Evolutionary conservation across 2,329 filamentous ascomycete genomes (phyloP).

Genomic region (Penicillium sp.): DNA sequence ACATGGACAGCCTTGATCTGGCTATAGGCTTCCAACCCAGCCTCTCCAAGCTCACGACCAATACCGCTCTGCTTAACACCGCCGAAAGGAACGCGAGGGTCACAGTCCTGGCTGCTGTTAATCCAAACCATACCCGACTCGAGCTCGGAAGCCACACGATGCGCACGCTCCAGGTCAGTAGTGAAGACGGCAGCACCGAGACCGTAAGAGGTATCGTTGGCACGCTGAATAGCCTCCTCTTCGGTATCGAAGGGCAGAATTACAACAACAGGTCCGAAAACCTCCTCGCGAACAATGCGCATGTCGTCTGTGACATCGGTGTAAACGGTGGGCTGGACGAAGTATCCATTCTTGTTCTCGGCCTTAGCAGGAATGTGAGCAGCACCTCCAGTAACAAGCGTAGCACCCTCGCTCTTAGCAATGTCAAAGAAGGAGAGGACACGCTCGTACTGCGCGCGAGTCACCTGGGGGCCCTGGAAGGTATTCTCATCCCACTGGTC

Average conservation of each 20-base stretch:
- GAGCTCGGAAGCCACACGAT: constrained; percentile 44
- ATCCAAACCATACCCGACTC: constrained; percentile 51
- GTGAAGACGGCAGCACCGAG: constrained; percentile 47
- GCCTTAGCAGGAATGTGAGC: constrained; percentile 30
- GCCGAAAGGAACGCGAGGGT: constrained; percentile 43
- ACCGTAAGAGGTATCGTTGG: constrained; percentile 45
- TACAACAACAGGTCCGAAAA: constrained; percentile 47
- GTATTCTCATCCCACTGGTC: constrained; percentile 44
- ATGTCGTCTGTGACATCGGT: constrained; percentile 36
- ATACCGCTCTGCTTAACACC: constrained; percentile 51
- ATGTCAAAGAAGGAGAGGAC: constrained; percentile 45
- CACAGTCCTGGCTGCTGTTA: constrained; percentile 46
- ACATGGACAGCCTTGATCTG: constrained; percentile 45
- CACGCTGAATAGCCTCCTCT: constrained; percentile 38
- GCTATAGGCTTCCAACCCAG: constrained; percentile 41
- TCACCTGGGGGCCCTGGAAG: constrained; percentile 48
- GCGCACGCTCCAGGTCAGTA: constrained; percentile 40
- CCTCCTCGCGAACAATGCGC: constrained; percentile 43
- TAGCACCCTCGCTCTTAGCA: constrained; percentile 44
- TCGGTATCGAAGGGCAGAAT: constrained; percentile 41
- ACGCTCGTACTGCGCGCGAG: constrained; percentile 45
- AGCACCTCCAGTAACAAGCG: constrained; percentile 38
- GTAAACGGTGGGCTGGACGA: constrained; percentile 42
- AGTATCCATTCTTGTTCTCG: constrained; percentile 40
- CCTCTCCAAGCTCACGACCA: constrained; percentile 50